Conservation (phyloP, 83 land plant species). For the Isoetes engelmannii region DNA sequence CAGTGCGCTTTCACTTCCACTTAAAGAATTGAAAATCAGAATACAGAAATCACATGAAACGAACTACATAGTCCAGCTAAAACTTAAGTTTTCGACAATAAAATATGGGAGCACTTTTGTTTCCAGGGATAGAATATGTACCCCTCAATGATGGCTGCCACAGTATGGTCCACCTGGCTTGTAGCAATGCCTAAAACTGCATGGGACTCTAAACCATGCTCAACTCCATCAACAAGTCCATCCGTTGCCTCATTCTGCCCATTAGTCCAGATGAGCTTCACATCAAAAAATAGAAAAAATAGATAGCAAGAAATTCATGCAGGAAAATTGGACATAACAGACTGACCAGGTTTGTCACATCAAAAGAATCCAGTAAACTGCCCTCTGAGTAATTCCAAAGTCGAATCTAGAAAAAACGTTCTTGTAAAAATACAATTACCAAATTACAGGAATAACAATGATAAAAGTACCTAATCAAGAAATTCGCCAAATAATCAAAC, state of each 20-base stretch:
- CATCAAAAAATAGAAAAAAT: background rate
- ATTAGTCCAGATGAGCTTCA: background rate
- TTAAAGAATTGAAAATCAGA: too few species aligned
- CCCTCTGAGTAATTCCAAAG: conserved; percentile 35
- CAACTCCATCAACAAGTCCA: background rate
- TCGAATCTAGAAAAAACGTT: conserved; percentile 22
- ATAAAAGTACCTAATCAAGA: background rate
- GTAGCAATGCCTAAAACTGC: conserved; percentile 9
- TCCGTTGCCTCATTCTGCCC: conserved; percentile 3
- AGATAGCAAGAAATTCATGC: background rate
- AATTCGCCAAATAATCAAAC: background rate
- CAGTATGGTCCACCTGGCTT: too few species aligned
- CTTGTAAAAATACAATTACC: background rate
- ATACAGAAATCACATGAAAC: too few species aligned
- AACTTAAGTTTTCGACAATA: too few species aligned
- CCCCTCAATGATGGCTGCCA: too few species aligned
- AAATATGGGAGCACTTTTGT: too few species aligned
- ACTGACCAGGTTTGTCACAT: background rate
- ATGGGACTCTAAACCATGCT: conserved; percentile 3
- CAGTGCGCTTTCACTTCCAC: too few species aligned
- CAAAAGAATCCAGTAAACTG: conserved; percentile 30
- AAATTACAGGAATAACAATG: background rate
- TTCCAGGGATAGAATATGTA: too few species aligned
- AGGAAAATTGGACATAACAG: background rate
- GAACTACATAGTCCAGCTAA: too few species aligned